A percentile compares a stretch with the other conserved stretches of the same genome.
These are phyloP conservation scores for Globisporangium abappressorium DNA, from an alignment of 352 stramenopile species.

Conservation along the genomic window DNA sequence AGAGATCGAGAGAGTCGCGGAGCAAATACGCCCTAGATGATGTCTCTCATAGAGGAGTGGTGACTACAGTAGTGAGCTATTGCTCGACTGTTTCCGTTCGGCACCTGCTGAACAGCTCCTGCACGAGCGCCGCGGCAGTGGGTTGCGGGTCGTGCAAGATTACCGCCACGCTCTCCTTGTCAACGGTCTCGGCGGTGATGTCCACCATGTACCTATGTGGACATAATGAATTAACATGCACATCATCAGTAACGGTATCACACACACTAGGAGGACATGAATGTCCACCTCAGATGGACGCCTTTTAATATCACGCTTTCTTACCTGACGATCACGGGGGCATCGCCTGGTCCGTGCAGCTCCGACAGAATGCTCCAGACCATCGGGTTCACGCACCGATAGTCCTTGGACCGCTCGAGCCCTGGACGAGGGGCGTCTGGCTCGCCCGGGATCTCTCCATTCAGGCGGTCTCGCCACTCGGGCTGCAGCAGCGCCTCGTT, in stretches of 20 bases:
- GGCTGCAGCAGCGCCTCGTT: slow-evolving; percentile 53
- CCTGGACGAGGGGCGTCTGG: slow-evolving; percentile 40
- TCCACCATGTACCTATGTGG: slow-evolving; percentile 43
- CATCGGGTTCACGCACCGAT: slow-evolving; percentile 68
- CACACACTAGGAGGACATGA: neutral
- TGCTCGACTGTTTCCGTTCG: slow-evolving; percentile 21
- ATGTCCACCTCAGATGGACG: neutral
- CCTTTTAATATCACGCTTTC: too few relatives aligned
- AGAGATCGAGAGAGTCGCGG: neutral
- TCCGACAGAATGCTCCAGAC: slow-evolving; percentile 71
- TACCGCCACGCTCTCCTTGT: slow-evolving; percentile 27
- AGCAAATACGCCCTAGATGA: neutral
- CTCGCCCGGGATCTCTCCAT: slow-evolving; percentile 30
- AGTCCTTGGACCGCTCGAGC: slow-evolving; percentile 52
- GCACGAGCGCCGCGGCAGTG: slow-evolving; percentile 40
- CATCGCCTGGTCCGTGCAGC: slow-evolving; percentile 53
- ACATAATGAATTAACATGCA: neutral
- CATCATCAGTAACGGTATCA: neutral
- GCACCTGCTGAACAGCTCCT: slow-evolving; percentile 42
- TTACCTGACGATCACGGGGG: slow-evolving; percentile 34
- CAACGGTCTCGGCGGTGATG: slow-evolving; percentile 39
- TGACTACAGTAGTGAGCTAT: neutral
- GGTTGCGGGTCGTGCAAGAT: slow-evolving; percentile 42
- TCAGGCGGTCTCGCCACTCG: slow-evolving; percentile 32
- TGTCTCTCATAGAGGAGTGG: too few relatives aligned